These are phyloP conservation scores for Irpex lacteus DNA, from an alignment of 1,284 basidiomycete genomes.

Conservation along the genomic window DNA sequence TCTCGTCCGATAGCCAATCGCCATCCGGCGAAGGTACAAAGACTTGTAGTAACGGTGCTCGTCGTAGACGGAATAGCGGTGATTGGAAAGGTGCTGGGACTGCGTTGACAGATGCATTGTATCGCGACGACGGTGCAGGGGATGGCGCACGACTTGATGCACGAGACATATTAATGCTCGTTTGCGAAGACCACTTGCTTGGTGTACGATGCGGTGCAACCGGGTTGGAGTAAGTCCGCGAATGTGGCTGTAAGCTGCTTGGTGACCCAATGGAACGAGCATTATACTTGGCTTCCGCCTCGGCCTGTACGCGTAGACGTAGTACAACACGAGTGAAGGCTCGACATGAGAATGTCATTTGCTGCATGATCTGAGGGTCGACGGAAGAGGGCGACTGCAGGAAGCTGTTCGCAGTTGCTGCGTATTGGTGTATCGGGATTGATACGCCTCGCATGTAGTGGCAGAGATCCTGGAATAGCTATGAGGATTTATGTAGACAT, in stretches of 20 bases:
- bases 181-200: conserved; percentile 9
- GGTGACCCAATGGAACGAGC: conserved; percentile 24
- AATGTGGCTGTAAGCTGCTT: conserved; percentile 2
- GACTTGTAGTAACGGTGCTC: conserved; percentile 71
- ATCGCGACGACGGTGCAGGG: conserved; percentile 44
- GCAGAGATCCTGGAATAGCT: conserved; percentile 56
- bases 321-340: conserved; percentile 75
- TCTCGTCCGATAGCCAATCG: conserved; percentile 76
- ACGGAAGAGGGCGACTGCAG: conserved; percentile 38
- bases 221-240: conserved; percentile 14
- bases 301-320: conserved; percentile 71
- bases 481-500: not conserved
- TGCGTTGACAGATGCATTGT: conserved; percentile 11
- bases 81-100: conserved; percentile 47
- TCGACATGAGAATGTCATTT: conserved; percentile 44
- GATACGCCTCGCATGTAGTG: conserved; percentile 77
- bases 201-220: conserved; percentile 14
- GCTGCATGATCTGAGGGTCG: conserved; percentile 39
- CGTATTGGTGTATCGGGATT: conserved; percentile 69
- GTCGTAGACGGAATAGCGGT: conserved; percentile 61
- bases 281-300: conserved; percentile 39
- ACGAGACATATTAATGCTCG: conserved; percentile 31
- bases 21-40: conserved; percentile 82
- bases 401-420: conserved; percentile 52
- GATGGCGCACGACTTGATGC: conserved; percentile 62